Evolutionary conservation across 345 rosid genomes (phyloP).

Genomic region (Melaleuca alternifolia): DNA sequence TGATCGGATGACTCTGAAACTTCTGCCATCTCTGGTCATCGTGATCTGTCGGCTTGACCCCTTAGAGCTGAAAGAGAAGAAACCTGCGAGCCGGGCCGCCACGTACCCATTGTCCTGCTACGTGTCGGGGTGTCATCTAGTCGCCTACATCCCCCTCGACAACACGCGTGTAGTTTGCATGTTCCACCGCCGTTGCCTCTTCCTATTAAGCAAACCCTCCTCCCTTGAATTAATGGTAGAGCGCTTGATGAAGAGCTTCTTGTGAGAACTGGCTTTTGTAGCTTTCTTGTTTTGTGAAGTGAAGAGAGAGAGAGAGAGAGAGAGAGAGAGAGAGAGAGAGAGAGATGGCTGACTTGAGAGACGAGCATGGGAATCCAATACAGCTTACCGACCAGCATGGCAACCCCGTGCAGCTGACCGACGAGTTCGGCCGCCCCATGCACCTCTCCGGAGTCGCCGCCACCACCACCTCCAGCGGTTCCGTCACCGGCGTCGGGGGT

Average conservation of each 20-base stretch:
- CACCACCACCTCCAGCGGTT: neutral
- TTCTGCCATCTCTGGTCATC: neutral
- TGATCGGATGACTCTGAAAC: neutral
- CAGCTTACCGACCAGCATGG: constrained; percentile 37
- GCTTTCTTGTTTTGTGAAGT: neutral
- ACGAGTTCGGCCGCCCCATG: constrained; percentile 53
- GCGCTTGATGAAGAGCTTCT: neutral
- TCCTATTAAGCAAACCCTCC: neutral
- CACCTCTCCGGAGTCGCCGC: constrained; percentile 47
- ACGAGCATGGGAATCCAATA: constrained; percentile 27
- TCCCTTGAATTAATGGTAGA: neutral
- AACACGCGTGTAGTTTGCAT: neutral
- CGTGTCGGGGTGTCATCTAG: neutral
- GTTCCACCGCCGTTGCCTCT: neutral
- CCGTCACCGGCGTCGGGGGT: neutral
- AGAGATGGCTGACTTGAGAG: constrained; percentile 48
- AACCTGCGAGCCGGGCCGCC: neutral
- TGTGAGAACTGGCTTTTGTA: neutral
- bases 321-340: neutral
- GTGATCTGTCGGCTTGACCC: neutral
- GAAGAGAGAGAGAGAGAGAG: neutral
- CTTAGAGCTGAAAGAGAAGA: neutral
- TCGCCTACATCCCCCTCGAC: neutral
- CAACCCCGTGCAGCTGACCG: constrained; percentile 37
- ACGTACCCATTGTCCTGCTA: neutral